Evolutionary conservation across 495 filamentous ascomycete genomes (phyloP), one percentile per base, ranked within the genome.

Genomic region (Trichocladium antarcticum): DNA sequence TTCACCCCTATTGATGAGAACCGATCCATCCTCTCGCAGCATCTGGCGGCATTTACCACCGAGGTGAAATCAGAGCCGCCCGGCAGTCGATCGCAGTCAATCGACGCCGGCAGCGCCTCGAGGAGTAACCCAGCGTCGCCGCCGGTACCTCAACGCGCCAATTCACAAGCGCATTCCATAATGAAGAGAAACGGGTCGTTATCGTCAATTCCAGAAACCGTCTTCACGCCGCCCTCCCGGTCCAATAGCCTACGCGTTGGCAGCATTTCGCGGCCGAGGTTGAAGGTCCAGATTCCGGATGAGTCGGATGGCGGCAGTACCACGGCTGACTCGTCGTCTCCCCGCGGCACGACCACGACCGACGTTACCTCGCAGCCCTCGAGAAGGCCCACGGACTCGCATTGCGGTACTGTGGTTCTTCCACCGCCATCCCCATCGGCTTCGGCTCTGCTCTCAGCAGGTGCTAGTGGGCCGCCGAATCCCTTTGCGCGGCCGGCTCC

Each of bases 1-100:
- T 97, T 95, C 57, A 98, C 92, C 1, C 92, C 92, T 1, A 94
- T 97, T 48, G 92, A 95, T 55, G 90, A 95, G 60, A 86, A 82
- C 49, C 78, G 85, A 38, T 96, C 92, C 6, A 80, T 95, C 53
- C 71, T 96, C 19, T 85, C 85, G 12, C 84, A 87, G 46, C 87
- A 95, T 66, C 84, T 92, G 60, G 87, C 85, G 35, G 63, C 69
- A 8, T 67, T 77, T 56, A 55, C 73, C 55, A 45, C 68, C 21
- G 61, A 74, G 22, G 49, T 72, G 60, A 54, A 73, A 50, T 50
- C 75, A 53, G 57, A 79, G 60, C 31, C 57, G 45, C 48, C 63
- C 57, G 49, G 59, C 24, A 69, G 58, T 37, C 72, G 83, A 6
- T 75, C 82, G 3, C 79, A 80, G 53, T 84, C 83, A 12, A 72